These are phyloP conservation scores for Pseudoneurospora amorphoporcata DNA, from an alignment of 495 filamentous ascomycete species.

Conservation along the genomic window DNA sequence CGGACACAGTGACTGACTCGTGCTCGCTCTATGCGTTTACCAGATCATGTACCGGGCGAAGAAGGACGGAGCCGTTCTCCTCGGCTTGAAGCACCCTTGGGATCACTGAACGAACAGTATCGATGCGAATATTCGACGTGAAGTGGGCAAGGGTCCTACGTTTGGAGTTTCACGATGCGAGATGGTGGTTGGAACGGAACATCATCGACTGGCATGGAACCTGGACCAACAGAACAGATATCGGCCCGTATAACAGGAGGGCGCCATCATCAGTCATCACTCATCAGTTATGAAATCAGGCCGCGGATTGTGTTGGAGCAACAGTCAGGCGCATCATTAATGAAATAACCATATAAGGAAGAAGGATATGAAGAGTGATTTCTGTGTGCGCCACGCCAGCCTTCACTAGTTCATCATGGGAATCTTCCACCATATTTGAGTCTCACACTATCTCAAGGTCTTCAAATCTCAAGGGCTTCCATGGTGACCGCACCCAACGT, in stretches of 20 bases:
- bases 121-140: not conserved
- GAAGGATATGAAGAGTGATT: not conserved
- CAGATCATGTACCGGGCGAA: conserved; percentile 93
- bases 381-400: not conserved
- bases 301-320: not conserved
- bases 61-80: conserved; percentile 75
- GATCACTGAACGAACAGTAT: conserved; percentile 54
- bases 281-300: not conserved
- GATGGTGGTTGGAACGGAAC: not conserved
- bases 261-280: not conserved
- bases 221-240: not conserved
- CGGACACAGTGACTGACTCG: not conserved
- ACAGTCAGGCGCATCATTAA: not conserved
- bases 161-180: not conserved
- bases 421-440: not conserved
- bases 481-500: not conserved
- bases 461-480: not conserved
- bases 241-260: not conserved
- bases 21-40: not conserved
- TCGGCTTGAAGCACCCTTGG: conserved; percentile 98
- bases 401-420: not conserved
- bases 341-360: not conserved
- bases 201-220: not conserved
- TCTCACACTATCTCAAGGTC: not conserved
- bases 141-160: not conserved